Evolutionary conservation across 2,329 filamentous ascomycete genomes (phyloP).

Genomic region (Cercospora beticola): DNA sequence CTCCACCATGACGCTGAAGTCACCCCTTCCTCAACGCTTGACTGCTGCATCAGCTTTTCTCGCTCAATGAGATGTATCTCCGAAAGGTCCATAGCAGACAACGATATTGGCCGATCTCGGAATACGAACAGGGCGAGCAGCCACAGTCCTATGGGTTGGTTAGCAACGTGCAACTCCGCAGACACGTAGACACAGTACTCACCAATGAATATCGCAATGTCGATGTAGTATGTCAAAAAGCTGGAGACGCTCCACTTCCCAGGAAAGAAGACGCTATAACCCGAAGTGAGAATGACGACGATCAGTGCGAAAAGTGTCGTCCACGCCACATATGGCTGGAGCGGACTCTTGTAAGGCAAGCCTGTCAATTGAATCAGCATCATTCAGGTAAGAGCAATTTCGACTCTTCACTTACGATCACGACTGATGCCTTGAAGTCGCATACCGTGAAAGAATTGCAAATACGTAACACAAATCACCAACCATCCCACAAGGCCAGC

Average conservation of each 20-base stretch:
- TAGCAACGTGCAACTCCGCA: neutral
- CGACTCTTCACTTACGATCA: slow-evolving; percentile 5
- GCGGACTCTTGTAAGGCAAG: slow-evolving; percentile 44
- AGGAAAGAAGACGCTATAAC: slow-evolving; percentile 57
- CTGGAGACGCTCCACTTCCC: slow-evolving; percentile 38
- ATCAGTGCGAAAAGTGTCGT: slow-evolving; percentile 57
- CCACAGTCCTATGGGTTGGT: slow-evolving; percentile 10
- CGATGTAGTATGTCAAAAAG: slow-evolving; percentile 24
- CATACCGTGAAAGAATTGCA: slow-evolving; percentile 21
- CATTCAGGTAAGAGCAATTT: no score
- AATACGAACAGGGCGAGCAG: slow-evolving; percentile 1
- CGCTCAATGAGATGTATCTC: slow-evolving; percentile 21
- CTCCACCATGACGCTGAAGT: slow-evolving; percentile 10
- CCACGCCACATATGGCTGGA: slow-evolving; percentile 57
- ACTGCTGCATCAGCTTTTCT: slow-evolving; percentile 4
- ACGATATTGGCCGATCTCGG: slow-evolving; percentile 2
- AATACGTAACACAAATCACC: slow-evolving; percentile 22
- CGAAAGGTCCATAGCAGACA: slow-evolving; percentile 17
- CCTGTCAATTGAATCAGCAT: slow-evolving; percentile 2
- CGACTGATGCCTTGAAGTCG: slow-evolving; percentile 15
- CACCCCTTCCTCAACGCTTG: neutral
- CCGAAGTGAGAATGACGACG: slow-evolving; percentile 66
- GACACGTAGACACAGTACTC: neutral
- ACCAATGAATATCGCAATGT: slow-evolving; percentile 23
- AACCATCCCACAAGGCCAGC: slow-evolving; percentile 23